Base-by-base conservation (phyloP, 176 grass and related monocot species). In the Carex kokanica region DNA sequence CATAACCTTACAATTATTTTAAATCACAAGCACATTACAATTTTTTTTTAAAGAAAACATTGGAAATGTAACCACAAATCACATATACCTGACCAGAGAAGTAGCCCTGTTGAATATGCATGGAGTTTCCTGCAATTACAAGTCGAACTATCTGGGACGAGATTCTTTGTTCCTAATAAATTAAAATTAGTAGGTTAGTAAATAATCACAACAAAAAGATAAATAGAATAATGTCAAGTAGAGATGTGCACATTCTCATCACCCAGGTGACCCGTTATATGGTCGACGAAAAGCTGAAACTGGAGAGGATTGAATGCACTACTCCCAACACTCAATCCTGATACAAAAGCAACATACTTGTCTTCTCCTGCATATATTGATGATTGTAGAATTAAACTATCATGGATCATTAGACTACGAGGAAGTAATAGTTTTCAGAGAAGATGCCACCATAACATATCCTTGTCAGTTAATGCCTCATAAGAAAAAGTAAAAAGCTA, bases 211-310 rank as follows among this genome's bases (percentile, higher is more conserved):
- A 69, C 81, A 14, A 87, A 84, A 15, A 4, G 16, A 38, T 36
- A 60, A 84, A 87, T 51, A 29, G 71, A 90, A 45, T 87, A 24
- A 89, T 87, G 17, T 18, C n/a, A 82, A 67, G 80, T 64, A 53
- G 49, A 82, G 62, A 82, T 67, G 20, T 88, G 65, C 89, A 99
- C 96, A 92, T 93, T 95, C 31, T 95, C 93, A 90, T 99, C 96
- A 69, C 96, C 96, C 88, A 95, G 84, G 88, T 99, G 93, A 16
- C 96, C 91, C 3, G 96, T 90, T 77, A 99, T 90, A 90, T 99
- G 96, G 86, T 99, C 96, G 47, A 99, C 88, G 61, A 95, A 91
- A 88, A 99, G 96, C 83, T 99, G 96, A 86, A 99, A 95, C 62
- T 99, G 91, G 38, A 95, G 93, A 92, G 96, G 93, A 93, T 99